Conservation (phyloP, 2,329 filamentous ascomycete species). For the Aspergillus sp. region DNA sequence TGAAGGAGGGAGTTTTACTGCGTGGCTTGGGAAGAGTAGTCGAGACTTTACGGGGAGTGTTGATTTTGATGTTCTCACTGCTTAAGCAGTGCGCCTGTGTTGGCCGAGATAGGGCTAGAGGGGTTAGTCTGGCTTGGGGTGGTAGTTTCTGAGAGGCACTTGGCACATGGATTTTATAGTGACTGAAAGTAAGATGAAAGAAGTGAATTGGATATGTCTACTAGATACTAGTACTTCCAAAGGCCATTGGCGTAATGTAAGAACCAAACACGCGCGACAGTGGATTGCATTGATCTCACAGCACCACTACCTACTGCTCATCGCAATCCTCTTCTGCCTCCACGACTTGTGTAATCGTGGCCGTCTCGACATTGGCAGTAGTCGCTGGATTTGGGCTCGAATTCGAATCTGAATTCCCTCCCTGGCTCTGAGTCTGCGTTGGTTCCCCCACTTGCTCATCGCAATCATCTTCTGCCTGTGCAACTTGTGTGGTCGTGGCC, state of each 20-base stretch:
- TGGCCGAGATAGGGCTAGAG: too few relatives aligned
- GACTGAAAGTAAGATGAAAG: too few relatives aligned
- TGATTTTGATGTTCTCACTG: neutral
- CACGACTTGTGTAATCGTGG: neutral
- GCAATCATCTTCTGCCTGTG: neutral
- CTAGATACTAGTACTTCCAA: too few relatives aligned
- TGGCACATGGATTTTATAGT: too few relatives aligned
- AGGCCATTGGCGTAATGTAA: too few relatives aligned
- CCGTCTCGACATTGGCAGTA: neutral
- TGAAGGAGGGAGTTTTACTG: constrained; percentile 20
- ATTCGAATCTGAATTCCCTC: neutral
- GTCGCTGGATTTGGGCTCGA: neutral
- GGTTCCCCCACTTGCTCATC: neutral
- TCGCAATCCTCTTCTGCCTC: neutral
- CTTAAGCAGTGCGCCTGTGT: neutral
- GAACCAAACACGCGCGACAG: too few relatives aligned
- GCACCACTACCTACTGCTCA: neutral
- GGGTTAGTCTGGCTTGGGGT: too few relatives aligned
- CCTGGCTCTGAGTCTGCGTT: neutral
- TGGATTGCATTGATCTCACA: too few relatives aligned
- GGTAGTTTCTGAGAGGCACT: too few relatives aligned
- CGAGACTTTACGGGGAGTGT: neutral
- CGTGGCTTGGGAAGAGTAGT: constrained; percentile 20
- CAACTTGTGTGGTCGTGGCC: neutral
- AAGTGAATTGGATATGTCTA: too few relatives aligned